Conservation (phyloP, 2,329 filamentous ascomycete genomes). For the Xylariaceae sp. region DNA sequence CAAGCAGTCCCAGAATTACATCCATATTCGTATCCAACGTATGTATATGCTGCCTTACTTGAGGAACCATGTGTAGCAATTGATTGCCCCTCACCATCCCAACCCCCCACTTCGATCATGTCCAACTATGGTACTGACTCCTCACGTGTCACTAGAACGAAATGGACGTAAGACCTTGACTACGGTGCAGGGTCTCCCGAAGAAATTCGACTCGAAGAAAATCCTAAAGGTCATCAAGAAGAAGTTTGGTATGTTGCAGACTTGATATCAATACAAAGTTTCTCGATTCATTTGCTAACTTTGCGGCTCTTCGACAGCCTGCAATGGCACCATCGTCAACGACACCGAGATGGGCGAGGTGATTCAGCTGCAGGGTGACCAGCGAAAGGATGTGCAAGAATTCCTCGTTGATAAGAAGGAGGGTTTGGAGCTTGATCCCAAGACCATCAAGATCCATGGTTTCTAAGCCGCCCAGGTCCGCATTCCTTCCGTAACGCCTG, state of each 20-base stretch:
- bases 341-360: constrained; percentile 98
- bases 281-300: constrained; percentile 6
- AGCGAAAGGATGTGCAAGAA: constrained; percentile 97
- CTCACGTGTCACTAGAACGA: constrained; percentile 68
- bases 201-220: constrained; percentile 99
- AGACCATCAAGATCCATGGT: constrained; percentile 89
- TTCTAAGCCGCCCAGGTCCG: constrained; percentile 55
- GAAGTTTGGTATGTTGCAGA: constrained; percentile 75
- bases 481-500: constrained; percentile 28
- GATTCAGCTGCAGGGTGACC: constrained; percentile 99
- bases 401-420: constrained; percentile 97
- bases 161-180: constrained; percentile 99
- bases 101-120: not conserved
- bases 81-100: constrained; percentile 1
- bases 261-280: not conserved
- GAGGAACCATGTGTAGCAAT: constrained; percentile 10
- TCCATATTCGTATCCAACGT: constrained; percentile 99
- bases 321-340: constrained; percentile 99
- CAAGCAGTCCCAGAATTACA: constrained; percentile 96
- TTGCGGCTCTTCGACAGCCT: constrained; percentile 60
- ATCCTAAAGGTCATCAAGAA: constrained; percentile 99
- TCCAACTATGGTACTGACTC: constrained; percentile 43
- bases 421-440: constrained; percentile 88
- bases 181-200: constrained; percentile 96
- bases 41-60: constrained; percentile 49